phyloP scores from a whole-genome alignment of 345 rosid genomes.

The Turnera subulata region DNA sequence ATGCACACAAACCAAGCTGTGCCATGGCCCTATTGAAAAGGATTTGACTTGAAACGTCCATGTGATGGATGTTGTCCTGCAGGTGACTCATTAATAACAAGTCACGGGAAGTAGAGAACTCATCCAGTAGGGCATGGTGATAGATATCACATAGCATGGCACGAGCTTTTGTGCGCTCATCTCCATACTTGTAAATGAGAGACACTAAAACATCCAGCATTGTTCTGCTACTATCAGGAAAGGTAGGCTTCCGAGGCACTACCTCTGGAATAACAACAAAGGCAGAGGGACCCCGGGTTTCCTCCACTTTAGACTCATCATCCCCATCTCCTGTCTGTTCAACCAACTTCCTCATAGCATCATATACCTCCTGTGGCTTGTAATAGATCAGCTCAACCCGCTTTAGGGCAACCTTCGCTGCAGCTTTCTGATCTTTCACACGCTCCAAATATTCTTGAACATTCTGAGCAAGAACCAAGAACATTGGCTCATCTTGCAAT shows the following conservation, averaged over 20 bases:
- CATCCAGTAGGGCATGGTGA: conserved; percentile 78
- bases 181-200: conserved; percentile 84
- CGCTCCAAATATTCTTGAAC: conserved; percentile 77
- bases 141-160: conserved; percentile 97
- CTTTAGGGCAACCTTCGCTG: conserved; percentile 78
- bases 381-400: conserved; percentile 81
- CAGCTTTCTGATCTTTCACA: conserved; percentile 64
- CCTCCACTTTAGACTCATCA: conserved; percentile 46
- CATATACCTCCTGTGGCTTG: conserved; percentile 92
- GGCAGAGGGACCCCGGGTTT: conserved; percentile 58
- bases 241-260: conserved; percentile 84
- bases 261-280: conserved; percentile 72
- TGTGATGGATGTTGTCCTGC: conserved; percentile 80
- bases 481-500: conserved; percentile 80
- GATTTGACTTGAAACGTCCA: conserved; percentile 92
- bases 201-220: conserved; percentile 85
- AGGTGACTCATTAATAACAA: conserved; percentile 89
- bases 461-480: conserved; percentile 79
- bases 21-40: conserved; percentile 97
- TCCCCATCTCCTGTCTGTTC: conserved; percentile 54
- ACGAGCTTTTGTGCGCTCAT: conserved; percentile 95
- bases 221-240: conserved; percentile 79
- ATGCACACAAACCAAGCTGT: conserved; percentile 92
- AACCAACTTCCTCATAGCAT: conserved; percentile 90
- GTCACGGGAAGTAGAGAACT: conserved; percentile 75